Evolutionary conservation across 345 rosid species (phyloP).

Genomic region (Geranium brycei): DNA sequence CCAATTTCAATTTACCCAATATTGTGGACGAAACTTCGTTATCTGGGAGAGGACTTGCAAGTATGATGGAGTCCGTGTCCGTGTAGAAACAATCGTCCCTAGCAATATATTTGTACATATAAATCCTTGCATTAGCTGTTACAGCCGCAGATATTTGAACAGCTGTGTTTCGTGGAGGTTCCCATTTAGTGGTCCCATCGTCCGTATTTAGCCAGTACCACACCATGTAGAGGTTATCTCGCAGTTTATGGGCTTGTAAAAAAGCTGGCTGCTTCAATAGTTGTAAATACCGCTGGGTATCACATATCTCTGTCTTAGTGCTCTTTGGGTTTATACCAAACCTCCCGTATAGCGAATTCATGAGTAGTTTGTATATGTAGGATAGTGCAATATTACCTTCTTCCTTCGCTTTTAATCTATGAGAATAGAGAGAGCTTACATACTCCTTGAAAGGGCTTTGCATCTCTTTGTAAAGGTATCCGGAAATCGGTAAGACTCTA

Average conservation of each 20-base stretch:
- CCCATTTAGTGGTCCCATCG: no score
- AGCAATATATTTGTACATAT: not conserved
- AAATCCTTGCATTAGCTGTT: not conserved
- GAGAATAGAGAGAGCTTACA: no score
- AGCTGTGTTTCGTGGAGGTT: not conserved
- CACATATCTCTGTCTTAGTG: not conserved
- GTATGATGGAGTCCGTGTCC: constrained; percentile 2
- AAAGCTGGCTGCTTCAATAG: not conserved
- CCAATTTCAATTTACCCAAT: not conserved
- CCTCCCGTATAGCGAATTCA: constrained; percentile 1
- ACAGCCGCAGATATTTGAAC: not conserved
- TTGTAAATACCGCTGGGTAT: not conserved
- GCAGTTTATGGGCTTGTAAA: not conserved
- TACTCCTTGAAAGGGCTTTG: no score
- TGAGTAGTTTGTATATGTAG: not conserved
- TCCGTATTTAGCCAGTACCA: not conserved
- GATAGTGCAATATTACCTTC: not conserved
- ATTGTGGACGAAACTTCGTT: not conserved
- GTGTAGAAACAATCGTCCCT: not conserved
- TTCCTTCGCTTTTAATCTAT: constrained; percentile 1
- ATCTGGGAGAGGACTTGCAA: not conserved
- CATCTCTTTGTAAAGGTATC: no score
- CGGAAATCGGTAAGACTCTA: no score
- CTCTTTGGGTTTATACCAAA: constrained; percentile 3
- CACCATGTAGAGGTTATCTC: not conserved